These are phyloP conservation scores for Sutorius eximius DNA, from an alignment of 1,284 basidiomycete genomes.

Conservation along the genomic window DNA sequence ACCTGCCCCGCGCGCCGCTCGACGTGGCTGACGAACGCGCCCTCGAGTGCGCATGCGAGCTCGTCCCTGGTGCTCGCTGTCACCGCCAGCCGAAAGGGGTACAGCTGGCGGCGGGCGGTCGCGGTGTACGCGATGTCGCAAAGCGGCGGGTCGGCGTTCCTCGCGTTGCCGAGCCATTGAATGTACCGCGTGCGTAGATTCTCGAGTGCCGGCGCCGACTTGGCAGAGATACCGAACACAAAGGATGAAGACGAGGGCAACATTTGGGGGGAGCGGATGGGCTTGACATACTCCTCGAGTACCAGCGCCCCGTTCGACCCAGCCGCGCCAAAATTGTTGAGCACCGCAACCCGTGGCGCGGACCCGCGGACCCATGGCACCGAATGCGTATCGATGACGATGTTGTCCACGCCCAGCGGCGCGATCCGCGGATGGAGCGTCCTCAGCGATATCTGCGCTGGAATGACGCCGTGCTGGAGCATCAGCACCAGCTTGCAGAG, in stretches of 20 bases:
- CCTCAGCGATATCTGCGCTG: slow-evolving; percentile 57
- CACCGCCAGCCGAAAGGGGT: slow-evolving; percentile 52
- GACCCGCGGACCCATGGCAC: slow-evolving; percentile 43
- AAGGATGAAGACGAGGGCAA: slow-evolving; percentile 33
- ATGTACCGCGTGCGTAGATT: slow-evolving; percentile 48
- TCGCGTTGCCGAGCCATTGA: slow-evolving; percentile 41
- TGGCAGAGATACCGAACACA: slow-evolving; percentile 62
- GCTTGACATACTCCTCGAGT: slow-evolving; percentile 49
- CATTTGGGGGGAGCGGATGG: not conserved
- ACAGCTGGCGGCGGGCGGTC: slow-evolving; percentile 61
- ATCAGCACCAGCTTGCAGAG: slow-evolving; percentile 71
- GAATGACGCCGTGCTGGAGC: slow-evolving; percentile 56
- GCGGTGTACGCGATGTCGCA: slow-evolving; percentile 61
- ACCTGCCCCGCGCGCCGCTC: slow-evolving; percentile 33
- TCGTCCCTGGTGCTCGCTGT: slow-evolving; percentile 44
- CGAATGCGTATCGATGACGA: slow-evolving; percentile 45
- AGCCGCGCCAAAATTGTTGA: slow-evolving; percentile 75
- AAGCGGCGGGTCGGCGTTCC: slow-evolving; percentile 34
- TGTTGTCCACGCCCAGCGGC: slow-evolving; percentile 49
- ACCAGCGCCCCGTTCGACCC: slow-evolving; percentile 67
- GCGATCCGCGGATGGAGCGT: slow-evolving; percentile 57
- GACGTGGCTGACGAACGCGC: slow-evolving; percentile 36
- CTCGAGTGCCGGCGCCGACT: slow-evolving; percentile 47
- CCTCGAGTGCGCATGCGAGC: slow-evolving; percentile 44
- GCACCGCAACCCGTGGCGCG: slow-evolving; percentile 49